phyloP scores from a whole-genome alignment of 164 flowering plant species.

The Aristolochia californica region DNA sequence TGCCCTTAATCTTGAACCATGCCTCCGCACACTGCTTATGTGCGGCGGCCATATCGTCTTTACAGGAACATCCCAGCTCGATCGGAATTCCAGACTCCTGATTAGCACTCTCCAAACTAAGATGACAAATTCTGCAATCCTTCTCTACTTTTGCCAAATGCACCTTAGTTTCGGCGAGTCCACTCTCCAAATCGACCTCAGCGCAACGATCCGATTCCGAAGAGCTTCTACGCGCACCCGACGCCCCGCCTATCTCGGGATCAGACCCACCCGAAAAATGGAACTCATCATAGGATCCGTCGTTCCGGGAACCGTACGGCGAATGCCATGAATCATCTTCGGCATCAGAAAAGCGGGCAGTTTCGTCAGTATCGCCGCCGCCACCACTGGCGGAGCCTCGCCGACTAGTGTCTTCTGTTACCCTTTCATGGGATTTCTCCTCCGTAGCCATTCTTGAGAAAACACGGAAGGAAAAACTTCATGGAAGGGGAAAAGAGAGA shows the following conservation, averaged over 20 bases:
- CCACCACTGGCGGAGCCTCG: constrained; percentile 6
- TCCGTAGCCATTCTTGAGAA: constrained; percentile 21
- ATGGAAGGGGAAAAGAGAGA: not conserved
- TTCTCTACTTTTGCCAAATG: constrained; percentile 44
- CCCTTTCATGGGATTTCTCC: constrained; percentile 22
- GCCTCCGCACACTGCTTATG: constrained; percentile 86
- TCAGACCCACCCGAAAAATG: constrained; percentile 36
- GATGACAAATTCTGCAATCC: constrained; percentile 88
- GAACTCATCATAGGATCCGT: constrained; percentile 48
- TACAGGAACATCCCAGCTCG: constrained; percentile 85
- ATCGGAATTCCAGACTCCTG: constrained; percentile 59
- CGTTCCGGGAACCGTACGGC: constrained; percentile 19
- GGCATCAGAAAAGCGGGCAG: constrained; percentile 21
- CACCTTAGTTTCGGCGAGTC: constrained; percentile 34
- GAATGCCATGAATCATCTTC: constrained; percentile 35
- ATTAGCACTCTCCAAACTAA: constrained; percentile 50
- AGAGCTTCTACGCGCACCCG: constrained; percentile 28
- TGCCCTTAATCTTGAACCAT: constrained; percentile 92
- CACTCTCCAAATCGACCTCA: constrained; percentile 28
- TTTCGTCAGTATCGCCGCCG: constrained; percentile 8
- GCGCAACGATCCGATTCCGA: constrained; percentile 43
- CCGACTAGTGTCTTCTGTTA: constrained; percentile 6
- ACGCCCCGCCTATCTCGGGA: constrained; percentile 25
- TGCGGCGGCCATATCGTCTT: constrained; percentile 84
- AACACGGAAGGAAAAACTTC: constrained; percentile 6